Evolutionary conservation across 1,139 yeast genomes (phyloP).

Genomic region (Candida tropicalis): DNA sequence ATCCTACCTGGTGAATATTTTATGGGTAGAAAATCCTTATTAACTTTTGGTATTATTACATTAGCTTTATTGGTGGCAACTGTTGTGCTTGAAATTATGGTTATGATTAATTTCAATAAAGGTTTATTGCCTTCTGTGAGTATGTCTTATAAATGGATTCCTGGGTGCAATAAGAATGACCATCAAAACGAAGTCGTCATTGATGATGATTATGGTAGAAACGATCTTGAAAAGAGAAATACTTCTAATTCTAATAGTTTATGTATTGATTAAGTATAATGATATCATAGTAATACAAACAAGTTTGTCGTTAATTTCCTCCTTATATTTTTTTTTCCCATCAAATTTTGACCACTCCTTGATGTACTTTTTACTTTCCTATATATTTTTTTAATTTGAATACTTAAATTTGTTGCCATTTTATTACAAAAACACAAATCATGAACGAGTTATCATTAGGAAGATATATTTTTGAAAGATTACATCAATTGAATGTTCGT

Average conservation of each 20-base stretch:
- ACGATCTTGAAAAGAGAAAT: neutral
- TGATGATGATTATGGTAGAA: conserved; percentile 9
- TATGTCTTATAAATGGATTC: conserved; percentile 24
- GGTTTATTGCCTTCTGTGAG: conserved; percentile 41
- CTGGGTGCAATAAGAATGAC: conserved; percentile 11
- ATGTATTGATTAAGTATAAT: conserved; percentile 8
- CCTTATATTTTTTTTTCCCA: no score
- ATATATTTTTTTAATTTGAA: no score
- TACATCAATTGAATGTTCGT: conserved; percentile 41
- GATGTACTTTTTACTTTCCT: no score
- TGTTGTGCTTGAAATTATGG: conserved; percentile 35
- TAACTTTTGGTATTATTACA: conserved; percentile 52
- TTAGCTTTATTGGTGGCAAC: conserved; percentile 41
- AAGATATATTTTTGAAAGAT: conserved; percentile 46
- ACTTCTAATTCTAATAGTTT: conserved; percentile 1
- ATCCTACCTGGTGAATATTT: conserved; percentile 38
- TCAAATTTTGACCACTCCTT: no score
- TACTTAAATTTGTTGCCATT: no score
- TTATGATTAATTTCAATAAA: conserved; percentile 40
- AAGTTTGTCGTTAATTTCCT: no score
- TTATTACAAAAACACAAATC: neutral
- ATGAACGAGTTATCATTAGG: conserved; percentile 46
- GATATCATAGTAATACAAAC: no score
- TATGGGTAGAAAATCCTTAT: conserved; percentile 51
- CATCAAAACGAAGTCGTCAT: conserved; percentile 8